A percentile compares a stretch with the other conserved stretches of the same genome.
Conservation (phyloP, 768 basidiomycete species). For the Lentinula detonsa region DNA sequence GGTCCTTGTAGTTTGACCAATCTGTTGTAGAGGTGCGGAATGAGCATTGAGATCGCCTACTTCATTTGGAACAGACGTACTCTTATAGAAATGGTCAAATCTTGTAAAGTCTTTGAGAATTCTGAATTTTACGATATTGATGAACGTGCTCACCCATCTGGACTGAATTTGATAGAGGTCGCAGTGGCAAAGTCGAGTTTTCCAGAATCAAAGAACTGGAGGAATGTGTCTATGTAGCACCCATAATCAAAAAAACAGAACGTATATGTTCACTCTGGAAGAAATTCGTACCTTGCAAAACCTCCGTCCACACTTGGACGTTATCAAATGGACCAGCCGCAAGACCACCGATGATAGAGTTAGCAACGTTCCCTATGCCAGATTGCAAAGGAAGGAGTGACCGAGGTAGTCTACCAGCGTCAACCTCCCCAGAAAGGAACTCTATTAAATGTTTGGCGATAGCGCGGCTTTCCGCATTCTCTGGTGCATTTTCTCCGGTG, state of each 20-base stretch:
- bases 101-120: conserved; percentile 11
- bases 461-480: conserved; percentile 34
- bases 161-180: conserved; percentile 40
- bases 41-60: neutral
- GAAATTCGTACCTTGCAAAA: conserved; percentile 28
- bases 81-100: conserved; percentile 42
- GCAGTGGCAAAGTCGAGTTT: conserved; percentile 42
- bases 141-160: conserved; percentile 27
- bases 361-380: conserved; percentile 44
- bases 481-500: conserved; percentile 37
- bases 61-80: conserved; percentile 19
- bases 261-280: neutral
- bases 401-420: conserved; percentile 32
- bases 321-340: conserved; percentile 43
- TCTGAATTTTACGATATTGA: neutral
- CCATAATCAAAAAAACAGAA: neutral
- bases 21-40: conserved; percentile 19
- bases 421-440: conserved; percentile 36
- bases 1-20: conserved; percentile 39
- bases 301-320: conserved; percentile 47
- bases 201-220: conserved; percentile 40
- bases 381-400: conserved; percentile 39
- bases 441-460: conserved; percentile 40
- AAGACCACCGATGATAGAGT: conserved; percentile 42
- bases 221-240: conserved; percentile 34